These are phyloP conservation scores for Triglochin maritima DNA, from an alignment of 106 monocot species.

Conservation along the genomic window DNA sequence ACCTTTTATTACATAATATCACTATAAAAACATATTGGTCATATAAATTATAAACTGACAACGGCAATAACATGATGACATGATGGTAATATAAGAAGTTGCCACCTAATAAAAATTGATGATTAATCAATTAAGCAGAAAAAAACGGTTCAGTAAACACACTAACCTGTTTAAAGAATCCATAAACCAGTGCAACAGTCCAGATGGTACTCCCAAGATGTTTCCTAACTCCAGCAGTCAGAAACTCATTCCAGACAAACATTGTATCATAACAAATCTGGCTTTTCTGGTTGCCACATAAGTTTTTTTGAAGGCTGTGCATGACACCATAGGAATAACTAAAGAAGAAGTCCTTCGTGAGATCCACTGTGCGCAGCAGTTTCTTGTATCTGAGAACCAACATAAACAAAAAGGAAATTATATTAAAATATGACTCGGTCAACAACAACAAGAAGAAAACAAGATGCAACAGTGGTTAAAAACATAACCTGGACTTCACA, in stretches of 20 bases:
- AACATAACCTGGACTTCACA: conserved; percentile 1
- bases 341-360: conserved; percentile 94
- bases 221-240: conserved; percentile 62
- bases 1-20: background rate
- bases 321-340: conserved; percentile 86
- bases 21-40: background rate
- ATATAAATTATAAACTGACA: too few species aligned
- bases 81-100: too few species aligned
- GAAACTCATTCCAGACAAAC: conserved; percentile 95
- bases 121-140: too few species aligned
- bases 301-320: conserved; percentile 86
- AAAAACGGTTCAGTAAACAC: background rate
- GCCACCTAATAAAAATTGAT: too few species aligned
- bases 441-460: background rate
- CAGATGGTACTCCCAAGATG: conserved; percentile 56
- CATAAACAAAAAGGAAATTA: background rate
- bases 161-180: conserved; percentile 81
- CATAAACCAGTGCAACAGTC: conserved; percentile 89
- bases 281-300: conserved; percentile 36
- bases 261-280: conserved; percentile 61
- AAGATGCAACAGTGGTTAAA: background rate
- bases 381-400: conserved; percentile 74
- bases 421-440: too few species aligned
- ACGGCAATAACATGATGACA: too few species aligned
- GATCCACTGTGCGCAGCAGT: conserved; percentile 66